phyloP scores from a whole-genome alignment of 306 rosid genomes.

The Styphnolobium japonicum region DNA sequence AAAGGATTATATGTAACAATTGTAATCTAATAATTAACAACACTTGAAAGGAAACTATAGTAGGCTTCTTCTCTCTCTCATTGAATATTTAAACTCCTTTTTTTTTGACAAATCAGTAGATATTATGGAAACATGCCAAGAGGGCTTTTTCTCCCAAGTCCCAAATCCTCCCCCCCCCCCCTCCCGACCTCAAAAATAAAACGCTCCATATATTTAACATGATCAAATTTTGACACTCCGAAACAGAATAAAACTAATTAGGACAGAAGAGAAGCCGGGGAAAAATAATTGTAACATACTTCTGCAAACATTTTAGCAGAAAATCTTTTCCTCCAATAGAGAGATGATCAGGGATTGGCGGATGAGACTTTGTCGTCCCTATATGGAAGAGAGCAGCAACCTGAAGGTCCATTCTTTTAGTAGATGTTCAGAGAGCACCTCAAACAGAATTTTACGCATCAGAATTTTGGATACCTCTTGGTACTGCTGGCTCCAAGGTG shows the following conservation, averaged over 20 bases:
- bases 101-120: not conserved
- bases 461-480: slow-evolving; percentile 66
- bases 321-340: slow-evolving; percentile 87
- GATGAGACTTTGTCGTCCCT: slow-evolving; percentile 98
- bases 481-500: slow-evolving; percentile 99
- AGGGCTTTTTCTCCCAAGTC: not conserved
- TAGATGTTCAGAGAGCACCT: slow-evolving; percentile 16
- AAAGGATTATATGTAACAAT: slow-evolving; percentile 17
- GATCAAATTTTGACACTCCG: not conserved
- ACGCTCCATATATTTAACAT: not conserved
- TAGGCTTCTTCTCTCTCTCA: not conserved
- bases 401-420: slow-evolving; percentile 56
- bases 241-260: not conserved
- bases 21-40: slow-evolving; percentile 1
- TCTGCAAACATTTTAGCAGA: slow-evolving; percentile 87
- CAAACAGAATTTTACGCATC: slow-evolving; percentile 10
- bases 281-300: slow-evolving; percentile 53
- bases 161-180: too few relatives aligned
- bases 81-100: not conserved
- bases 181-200: not conserved
- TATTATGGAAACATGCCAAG: not conserved
- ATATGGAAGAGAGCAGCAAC: slow-evolving; percentile 97
- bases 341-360: slow-evolving; percentile 96
- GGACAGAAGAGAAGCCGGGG: not conserved
- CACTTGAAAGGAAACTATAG: not conserved